Base-by-base conservation (phyloP, 2,329 filamentous ascomycete species). In the Arthroderma uncinatum region DNA sequence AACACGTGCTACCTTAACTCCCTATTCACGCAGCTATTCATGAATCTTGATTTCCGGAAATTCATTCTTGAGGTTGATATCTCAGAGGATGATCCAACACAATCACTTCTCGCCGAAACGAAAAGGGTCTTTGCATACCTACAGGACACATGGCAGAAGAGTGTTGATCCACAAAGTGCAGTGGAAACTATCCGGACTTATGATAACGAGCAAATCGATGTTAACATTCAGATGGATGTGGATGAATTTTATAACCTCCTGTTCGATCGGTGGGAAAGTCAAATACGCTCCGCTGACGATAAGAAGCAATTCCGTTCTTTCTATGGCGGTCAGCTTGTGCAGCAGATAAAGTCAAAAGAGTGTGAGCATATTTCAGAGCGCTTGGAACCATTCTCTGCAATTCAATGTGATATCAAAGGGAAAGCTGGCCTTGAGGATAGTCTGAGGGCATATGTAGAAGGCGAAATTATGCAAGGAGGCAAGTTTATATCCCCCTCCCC, bases 1-100 rank as follows among this genome's bases (percentile, higher is more conserved):
- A 95, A 96, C 68, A 97, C 94, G 0, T 98, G 93, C 72, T 98
- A 98, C 68, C 80, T 97, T 67, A 98, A 98, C 69, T 97, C 93
- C 0, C 76, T 98, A 0, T 79, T 97, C 60, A 92, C 90, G 0
- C 93, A 98, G 67, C 81, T 98, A 0, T 98, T 92, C 75, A 97
- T 96, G 89, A 97, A 98, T 67, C 74, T 87, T 14, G 79, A 83
- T 5, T 97, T 98, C 66, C 85, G 93, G 16, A 79, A 82, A 14
- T 95, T 97, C 70, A 87, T 98, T 63, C 78, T 97, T 59, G 71
- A 77, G 57, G 76, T 81, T n/a, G 71, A 77, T 7, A 74, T 88
- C 23, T 70, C 76, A 12, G 81, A 86, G 60, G 71, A 74, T 0
- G 70, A 74, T 10, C 71, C 74, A 2, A 76, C 79, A 30, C 87